Conservation (phyloP, 495 filamentous ascomycete genomes). For the Hyaloscypha variabilis region DNA sequence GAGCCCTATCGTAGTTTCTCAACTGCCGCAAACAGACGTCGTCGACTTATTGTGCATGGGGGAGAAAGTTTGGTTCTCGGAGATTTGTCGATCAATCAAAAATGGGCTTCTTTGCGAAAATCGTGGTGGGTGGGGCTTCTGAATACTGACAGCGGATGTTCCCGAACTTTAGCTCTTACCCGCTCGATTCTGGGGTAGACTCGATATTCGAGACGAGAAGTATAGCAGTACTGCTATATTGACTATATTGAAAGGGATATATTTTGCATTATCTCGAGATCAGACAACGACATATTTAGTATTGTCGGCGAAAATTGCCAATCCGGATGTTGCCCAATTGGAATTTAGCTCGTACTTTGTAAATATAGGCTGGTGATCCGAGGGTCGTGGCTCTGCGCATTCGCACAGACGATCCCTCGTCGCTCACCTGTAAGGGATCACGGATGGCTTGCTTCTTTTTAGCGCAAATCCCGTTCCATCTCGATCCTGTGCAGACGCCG, state of each 20-base stretch:
- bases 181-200: background rate
- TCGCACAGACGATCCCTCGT: background rate
- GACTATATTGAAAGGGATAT: too few relatives aligned
- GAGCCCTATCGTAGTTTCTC: background rate
- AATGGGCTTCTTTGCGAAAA: background rate
- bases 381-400: background rate
- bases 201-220: background rate
- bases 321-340: background rate
- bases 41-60: background rate
- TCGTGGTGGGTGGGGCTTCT: background rate
- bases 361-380: background rate
- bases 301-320: background rate
- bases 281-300: background rate
- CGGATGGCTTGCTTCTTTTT: background rate
- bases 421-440: background rate
- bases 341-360: background rate
- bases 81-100: background rate
- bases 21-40: background rate
- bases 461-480: background rate
- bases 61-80: background rate
- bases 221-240: too few relatives aligned
- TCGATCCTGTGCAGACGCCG: background rate
- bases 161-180: background rate
- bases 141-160: background rate
- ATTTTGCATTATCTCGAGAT: background rate